Percentiles rank a stretch among this genome's conserved stretches.
phyloP scores from a whole-genome alignment of 768 basidiomycete genomes.

The Serendipita indica region DNA sequence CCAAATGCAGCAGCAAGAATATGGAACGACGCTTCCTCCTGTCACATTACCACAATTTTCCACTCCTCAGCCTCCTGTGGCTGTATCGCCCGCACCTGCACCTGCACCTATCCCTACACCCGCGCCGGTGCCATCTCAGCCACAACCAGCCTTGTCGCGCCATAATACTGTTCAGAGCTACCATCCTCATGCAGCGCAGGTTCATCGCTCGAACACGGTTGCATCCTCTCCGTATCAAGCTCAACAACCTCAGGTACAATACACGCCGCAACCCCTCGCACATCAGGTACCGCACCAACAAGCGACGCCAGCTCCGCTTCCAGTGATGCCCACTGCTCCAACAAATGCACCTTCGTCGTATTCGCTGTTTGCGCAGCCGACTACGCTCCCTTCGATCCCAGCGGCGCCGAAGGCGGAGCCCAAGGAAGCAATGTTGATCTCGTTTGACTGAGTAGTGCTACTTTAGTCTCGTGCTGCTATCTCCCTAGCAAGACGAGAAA shows the following conservation, averaged over 20 bases:
- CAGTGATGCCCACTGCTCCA: not conserved
- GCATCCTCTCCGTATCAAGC: not conserved
- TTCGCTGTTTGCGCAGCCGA: not conserved
- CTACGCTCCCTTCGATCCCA: not conserved
- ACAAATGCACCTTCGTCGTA: not conserved
- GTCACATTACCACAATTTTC: slow-evolving; percentile 22
- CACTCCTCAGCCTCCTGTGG: slow-evolving; percentile 16
- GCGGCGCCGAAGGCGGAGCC: not conserved
- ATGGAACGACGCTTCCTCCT: slow-evolving; percentile 20
- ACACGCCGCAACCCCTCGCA: not conserved
- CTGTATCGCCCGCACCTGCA: slow-evolving; percentile 13
- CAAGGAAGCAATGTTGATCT: slow-evolving; percentile 7
- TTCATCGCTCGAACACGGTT: not conserved
- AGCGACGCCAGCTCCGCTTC: not conserved
- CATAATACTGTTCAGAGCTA: not conserved
- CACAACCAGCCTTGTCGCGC: slow-evolving; percentile 9
- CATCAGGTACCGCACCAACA: not conserved
- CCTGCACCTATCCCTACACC: slow-evolving; percentile 14
- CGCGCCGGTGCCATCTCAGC: slow-evolving; percentile 17
- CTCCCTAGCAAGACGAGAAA: too few species aligned
- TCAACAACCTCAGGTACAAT: not conserved
- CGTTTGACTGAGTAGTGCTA: not conserved
- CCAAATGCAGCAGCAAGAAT: slow-evolving; percentile 17
- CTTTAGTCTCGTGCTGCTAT: not conserved
- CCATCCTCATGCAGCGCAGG: not conserved